Percentiles rank a stretch among this genome's conserved stretches.
Conservation (phyloP, 208 protist species). For the Leptomonas seymouri region DNA sequence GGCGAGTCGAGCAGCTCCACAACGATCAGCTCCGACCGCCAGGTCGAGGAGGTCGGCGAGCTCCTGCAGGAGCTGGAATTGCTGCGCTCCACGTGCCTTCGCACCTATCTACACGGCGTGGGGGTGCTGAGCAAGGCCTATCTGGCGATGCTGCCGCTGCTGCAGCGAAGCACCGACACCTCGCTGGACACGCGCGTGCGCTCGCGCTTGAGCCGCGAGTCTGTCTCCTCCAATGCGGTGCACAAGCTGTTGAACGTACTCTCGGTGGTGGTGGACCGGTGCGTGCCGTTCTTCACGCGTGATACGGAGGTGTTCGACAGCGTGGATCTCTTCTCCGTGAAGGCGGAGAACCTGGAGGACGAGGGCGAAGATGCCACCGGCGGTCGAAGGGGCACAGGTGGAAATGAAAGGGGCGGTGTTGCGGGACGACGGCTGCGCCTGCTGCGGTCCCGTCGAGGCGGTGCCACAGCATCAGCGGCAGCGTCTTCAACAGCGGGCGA, state of each 20-base stretch:
- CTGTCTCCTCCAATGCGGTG: conserved; percentile 66
- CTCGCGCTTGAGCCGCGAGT: conserved; percentile 77
- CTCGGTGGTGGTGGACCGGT: conserved; percentile 81
- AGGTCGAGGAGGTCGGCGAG: conserved; percentile 66
- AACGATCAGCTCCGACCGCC: conserved; percentile 42
- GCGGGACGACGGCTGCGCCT: conserved; percentile 3
- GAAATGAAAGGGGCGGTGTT: not conserved
- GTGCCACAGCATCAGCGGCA: not conserved
- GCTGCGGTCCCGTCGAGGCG: conserved; percentile 8
- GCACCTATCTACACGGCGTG: conserved; percentile 75
- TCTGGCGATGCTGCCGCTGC: conserved; percentile 63
- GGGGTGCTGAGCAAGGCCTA: conserved; percentile 86
- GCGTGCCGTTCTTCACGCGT: conserved; percentile 69
- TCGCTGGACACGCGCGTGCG: conserved; percentile 63
- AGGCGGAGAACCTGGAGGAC: conserved; percentile 44
- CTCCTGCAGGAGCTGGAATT: conserved; percentile 81
- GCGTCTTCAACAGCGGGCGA: not conserved
- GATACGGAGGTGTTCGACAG: conserved; percentile 73
- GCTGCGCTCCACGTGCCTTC: conserved; percentile 61
- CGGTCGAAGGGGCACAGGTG: conserved; percentile 8
- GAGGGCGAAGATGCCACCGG: conserved; percentile 14
- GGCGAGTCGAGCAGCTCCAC: conserved; percentile 71
- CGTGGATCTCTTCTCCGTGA: conserved; percentile 73
- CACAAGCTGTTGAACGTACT: conserved; percentile 87
- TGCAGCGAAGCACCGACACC: conserved; percentile 36